Percentiles rank a stretch among this genome's conserved stretches.
phyloP scores from a whole-genome alignment of 1,284 basidiomycete genomes.

The Vanrija sp. region DNA sequence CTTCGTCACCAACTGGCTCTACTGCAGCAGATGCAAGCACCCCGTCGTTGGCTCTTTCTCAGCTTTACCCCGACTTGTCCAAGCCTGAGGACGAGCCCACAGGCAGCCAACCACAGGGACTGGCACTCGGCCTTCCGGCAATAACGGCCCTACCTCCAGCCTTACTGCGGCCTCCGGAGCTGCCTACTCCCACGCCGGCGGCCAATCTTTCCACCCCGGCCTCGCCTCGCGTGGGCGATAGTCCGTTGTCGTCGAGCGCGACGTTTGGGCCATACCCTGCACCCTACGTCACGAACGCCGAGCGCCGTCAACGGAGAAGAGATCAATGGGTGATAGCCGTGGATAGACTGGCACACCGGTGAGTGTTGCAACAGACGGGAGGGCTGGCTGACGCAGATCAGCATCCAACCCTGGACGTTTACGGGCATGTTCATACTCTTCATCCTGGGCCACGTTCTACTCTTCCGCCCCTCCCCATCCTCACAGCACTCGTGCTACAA shows the following conservation, averaged over 20 bases:
- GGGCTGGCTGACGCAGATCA: background rate
- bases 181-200: background rate
- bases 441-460: slow-evolving; percentile 26
- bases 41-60: too few species aligned
- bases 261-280: background rate
- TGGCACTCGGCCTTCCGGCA: too few species aligned
- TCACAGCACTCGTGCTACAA: slow-evolving; percentile 23
- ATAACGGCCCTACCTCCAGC: background rate
- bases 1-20: background rate
- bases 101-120: too few species aligned
- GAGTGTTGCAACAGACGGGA: background rate
- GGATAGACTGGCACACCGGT: background rate
- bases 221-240: too few species aligned
- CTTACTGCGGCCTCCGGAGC: background rate
- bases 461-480: slow-evolving; percentile 23
- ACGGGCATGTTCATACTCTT: slow-evolving; percentile 16
- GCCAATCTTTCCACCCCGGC: background rate
- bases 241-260: background rate
- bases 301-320: background rate
- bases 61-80: too few species aligned
- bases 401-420: background rate
- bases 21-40: too few species aligned
- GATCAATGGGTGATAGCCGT: background rate
- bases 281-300: background rate
- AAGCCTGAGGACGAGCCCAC: too few species aligned